These are phyloP conservation scores for Aethionema arabicum DNA, from an alignment of 345 rosid genomes.

Conservation along the genomic window DNA sequence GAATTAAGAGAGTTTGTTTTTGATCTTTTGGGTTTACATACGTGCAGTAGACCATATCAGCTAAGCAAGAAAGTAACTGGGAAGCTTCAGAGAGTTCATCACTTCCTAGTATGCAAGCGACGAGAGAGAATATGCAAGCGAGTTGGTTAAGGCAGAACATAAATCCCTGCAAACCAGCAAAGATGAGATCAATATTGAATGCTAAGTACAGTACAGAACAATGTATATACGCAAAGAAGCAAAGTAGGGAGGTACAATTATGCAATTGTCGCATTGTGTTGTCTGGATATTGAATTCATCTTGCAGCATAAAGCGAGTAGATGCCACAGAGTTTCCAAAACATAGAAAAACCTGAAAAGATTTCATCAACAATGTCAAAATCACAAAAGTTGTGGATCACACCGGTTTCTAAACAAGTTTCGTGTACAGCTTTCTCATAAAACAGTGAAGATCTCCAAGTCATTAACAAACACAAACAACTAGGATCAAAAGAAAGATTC, in stretches of 20 bases:
- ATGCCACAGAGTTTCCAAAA: conserved; percentile 84
- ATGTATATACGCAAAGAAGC: conserved; percentile 22
- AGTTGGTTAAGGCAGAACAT: conserved; percentile 89
- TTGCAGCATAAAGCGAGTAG: conserved; percentile 85
- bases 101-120: conserved; percentile 89
- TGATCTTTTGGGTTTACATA: conserved; percentile 47
- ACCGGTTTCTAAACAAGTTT: too few species aligned
- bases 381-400: too few species aligned
- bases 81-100: conserved; percentile 82
- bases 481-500: too few species aligned
- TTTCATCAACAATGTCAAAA: conserved; percentile 11
- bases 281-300: conserved; percentile 97
- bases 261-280: conserved; percentile 84
- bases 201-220: background rate
- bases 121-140: conserved; percentile 84
- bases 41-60: conserved; percentile 93
- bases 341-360: conserved; percentile 65
- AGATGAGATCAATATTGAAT: conserved; percentile 7
- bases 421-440: background rate
- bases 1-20: conserved; percentile 34
- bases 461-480: too few species aligned
- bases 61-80: conserved; percentile 60
- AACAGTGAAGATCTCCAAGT: too few species aligned
- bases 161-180: conserved; percentile 56
- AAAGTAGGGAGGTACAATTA: conserved; percentile 56